Evolutionary conservation across 2,329 filamentous ascomycete genomes (phyloP).

Genomic region (Bimuria novae-zelandiae): DNA sequence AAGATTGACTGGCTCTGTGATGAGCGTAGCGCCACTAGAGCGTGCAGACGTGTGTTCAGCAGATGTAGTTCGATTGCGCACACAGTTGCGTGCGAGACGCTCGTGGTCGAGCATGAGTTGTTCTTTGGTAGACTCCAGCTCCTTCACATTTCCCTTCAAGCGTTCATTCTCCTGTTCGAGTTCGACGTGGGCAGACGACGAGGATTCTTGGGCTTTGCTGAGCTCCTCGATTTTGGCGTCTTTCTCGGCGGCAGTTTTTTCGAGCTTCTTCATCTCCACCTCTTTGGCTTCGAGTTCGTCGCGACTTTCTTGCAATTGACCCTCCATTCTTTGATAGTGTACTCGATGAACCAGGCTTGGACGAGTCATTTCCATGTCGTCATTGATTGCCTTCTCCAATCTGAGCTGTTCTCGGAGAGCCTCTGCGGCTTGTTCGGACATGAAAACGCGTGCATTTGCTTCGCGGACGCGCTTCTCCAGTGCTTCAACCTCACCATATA

Average conservation of each 20-base stretch:
- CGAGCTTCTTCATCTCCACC: slow-evolving; percentile 26
- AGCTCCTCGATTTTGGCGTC: slow-evolving; percentile 25
- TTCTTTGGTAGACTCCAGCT: slow-evolving; percentile 34
- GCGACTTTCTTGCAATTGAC: slow-evolving; percentile 33
- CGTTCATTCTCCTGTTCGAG: slow-evolving; percentile 34
- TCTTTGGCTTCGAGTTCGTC: slow-evolving; percentile 26
- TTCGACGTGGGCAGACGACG: slow-evolving; percentile 19
- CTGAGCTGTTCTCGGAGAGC: slow-evolving; percentile 29
- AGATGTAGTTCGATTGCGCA: slow-evolving; percentile 25
- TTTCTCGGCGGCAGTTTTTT: slow-evolving; percentile 20
- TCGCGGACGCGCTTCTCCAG: slow-evolving; percentile 37
- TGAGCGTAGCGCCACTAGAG: slow-evolving; percentile 40
- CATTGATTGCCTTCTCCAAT: slow-evolving; percentile 32
- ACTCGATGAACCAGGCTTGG: slow-evolving; percentile 39
- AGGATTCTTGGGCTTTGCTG: slow-evolving; percentile 23
- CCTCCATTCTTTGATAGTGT: slow-evolving; percentile 42
- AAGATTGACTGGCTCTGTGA: slow-evolving; percentile 19
- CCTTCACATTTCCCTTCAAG: slow-evolving; percentile 26
- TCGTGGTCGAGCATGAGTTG: slow-evolving; percentile 42
- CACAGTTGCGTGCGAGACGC: slow-evolving; percentile 28
- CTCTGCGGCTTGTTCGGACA: slow-evolving; percentile 29
- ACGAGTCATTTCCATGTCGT: slow-evolving; percentile 36
- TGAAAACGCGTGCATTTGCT: slow-evolving; percentile 33
- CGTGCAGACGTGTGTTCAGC: slow-evolving; percentile 33
- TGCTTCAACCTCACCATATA: slow-evolving; percentile 34